Conservation (phyloP, 31 red algal species). For the Asparagopsis taxiformis region DNA sequence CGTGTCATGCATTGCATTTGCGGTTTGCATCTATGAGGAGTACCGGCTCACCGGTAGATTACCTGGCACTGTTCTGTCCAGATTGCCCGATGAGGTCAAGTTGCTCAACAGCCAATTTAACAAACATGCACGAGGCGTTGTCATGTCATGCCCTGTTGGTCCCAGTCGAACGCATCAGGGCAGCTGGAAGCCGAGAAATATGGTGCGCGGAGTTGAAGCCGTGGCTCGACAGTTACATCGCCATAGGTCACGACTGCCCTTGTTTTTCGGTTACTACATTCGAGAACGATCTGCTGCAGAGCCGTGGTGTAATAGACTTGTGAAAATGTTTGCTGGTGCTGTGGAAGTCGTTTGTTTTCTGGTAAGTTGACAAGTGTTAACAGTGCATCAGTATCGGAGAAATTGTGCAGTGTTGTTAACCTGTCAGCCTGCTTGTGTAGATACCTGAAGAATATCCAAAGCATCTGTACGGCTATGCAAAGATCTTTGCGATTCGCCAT, state of each 20-base stretch:
- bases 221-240: slow-evolving; percentile 25
- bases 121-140: neutral
- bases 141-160: slow-evolving; percentile 54
- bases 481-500: slow-evolving; percentile 53
- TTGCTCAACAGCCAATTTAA: neutral
- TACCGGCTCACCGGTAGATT: no score
- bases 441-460: slow-evolving; percentile 46
- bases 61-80: neutral
- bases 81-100: neutral
- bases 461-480: slow-evolving; percentile 47
- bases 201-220: slow-evolving; percentile 37
- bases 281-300: slow-evolving; percentile 2
- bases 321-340: neutral
- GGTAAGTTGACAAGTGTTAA: slow-evolving; percentile 4
- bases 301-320: slow-evolving; percentile 27
- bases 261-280: slow-evolving; percentile 41
- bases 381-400: neutral
- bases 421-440: slow-evolving; percentile 5
- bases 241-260: slow-evolving; percentile 10
- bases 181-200: slow-evolving; percentile 43
- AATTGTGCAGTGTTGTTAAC: neutral
- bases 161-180: slow-evolving; percentile 36
- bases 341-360: slow-evolving; percentile 27
- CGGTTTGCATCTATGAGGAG: no score
- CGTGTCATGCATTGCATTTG: no score